Evolutionary conservation across 306 rosid genomes (phyloP), one percentile per base, ranked within the genome.

Genomic region (Trifolium pratense): DNA sequence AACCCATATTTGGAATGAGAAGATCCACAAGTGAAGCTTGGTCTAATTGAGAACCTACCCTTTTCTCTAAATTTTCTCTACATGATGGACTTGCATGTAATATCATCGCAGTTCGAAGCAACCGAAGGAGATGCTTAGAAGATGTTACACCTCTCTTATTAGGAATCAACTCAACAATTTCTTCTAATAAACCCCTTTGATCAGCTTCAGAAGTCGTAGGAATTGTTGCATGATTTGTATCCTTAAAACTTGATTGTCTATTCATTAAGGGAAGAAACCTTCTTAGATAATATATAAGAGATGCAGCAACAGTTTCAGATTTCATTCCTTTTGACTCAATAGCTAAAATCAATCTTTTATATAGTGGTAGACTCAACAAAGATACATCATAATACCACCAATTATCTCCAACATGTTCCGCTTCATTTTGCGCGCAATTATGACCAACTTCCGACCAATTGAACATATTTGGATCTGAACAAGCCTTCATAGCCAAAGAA

Each of bases 381-480:
- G 96, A 90, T 21, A 84, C 89, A 57, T 92, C 98, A 78, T 88
- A 95, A 39, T 67, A 88, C 98, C 98, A 92, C 98, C 98, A 92
- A 32, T 84, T 75, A 36, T 86, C 89, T 1, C 86, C 76, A 11
- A 63, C 57, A 48, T 71, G 15, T 23, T 65, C 68, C 7, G 78
- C 76, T 79, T 79, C 88, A 26, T 26, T 16, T 23, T 81, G 80
- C 5, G 23, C 20, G 80, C 55, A 68, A 51, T 71, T 80, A 31
- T 75, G 60, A 18, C 73, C 82, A 2, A 79, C 55, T 73, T 83
- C 55, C 0, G 86, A 86, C 94, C 89, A 81, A 52, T 79, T 78
- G 78, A 86, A 75, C 46, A 86, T 74, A 10, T 63, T 81, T 7
- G 92, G 94, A 76, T 90, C 91, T 0, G 97, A 83, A 70, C 88